These are phyloP conservation scores for Wallemia ichthyophaga DNA, from an alignment of 1,284 basidiomycete genomes.

Conservation along the genomic window DNA sequence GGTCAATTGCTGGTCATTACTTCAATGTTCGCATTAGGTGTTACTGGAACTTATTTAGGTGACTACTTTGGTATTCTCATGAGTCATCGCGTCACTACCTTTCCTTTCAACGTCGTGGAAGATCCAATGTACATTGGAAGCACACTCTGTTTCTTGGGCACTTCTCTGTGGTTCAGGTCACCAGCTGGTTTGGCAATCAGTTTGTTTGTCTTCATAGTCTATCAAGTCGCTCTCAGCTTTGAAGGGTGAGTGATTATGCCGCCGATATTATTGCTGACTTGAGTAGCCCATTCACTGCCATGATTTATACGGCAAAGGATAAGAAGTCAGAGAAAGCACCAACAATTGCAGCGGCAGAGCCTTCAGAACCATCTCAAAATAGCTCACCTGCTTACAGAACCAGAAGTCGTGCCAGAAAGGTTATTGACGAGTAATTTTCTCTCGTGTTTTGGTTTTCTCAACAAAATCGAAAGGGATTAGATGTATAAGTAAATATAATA, in stretches of 20 bases:
- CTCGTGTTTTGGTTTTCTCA: not conserved
- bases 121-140: conserved; percentile 93
- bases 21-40: conserved; percentile 67
- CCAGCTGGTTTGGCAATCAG: conserved; percentile 49
- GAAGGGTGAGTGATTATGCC: conserved; percentile 36
- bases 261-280: not conserved
- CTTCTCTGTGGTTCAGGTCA: conserved; percentile 54
- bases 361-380: not conserved
- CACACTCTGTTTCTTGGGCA: conserved; percentile 54
- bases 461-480: not conserved
- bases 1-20: conserved; percentile 60
- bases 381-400: not conserved
- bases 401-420: not conserved
- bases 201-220: conserved; percentile 47
- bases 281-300: conserved; percentile 41
- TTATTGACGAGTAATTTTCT: not conserved
- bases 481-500: not conserved
- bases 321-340: not conserved
- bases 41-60: conserved; percentile 74
- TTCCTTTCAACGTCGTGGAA: conserved; percentile 77
- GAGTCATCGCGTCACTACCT: conserved; percentile 39
- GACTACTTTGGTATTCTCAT: conserved; percentile 99
- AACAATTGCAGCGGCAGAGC: not conserved
- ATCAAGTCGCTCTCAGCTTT: conserved; percentile 46
- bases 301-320: conserved; percentile 31